These are phyloP conservation scores for Macrolepiota albuminosa DNA, from an alignment of 768 basidiomycete genomes.

Conservation along the genomic window DNA sequence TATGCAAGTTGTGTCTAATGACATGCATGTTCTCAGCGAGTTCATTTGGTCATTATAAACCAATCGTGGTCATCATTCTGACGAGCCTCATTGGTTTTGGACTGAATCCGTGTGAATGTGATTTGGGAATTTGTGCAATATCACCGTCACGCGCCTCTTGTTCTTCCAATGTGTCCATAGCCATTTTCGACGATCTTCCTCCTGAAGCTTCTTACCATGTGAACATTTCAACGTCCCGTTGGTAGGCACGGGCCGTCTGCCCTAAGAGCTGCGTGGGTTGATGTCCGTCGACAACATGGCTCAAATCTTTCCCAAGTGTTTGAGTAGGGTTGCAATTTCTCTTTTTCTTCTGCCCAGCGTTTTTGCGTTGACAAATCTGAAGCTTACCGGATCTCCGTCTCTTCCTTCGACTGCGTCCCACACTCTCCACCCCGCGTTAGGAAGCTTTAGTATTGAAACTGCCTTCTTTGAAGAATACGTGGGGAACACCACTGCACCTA, in stretches of 20 bases:
- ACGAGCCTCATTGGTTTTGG: neutral
- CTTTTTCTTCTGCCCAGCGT: slow-evolving; percentile 1
- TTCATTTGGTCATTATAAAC: neutral
- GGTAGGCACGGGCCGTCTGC: slow-evolving; percentile 1
- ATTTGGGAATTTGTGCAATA: neutral
- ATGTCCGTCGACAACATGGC: neutral
- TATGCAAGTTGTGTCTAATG: too few relatives aligned
- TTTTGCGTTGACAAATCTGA: slow-evolving; percentile 18
- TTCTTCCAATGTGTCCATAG: neutral
- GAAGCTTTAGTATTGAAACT: slow-evolving; percentile 52
- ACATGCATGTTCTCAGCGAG: neutral
- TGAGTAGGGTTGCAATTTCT: neutral
- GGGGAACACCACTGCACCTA: slow-evolving; percentile 40
- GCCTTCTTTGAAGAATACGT: slow-evolving; percentile 48
- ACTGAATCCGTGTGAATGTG: neutral
- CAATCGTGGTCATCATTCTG: neutral
- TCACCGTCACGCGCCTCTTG: neutral
- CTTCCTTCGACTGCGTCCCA: slow-evolving; percentile 42
- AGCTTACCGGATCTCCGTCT: slow-evolving; percentile 33
- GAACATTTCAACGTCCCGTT: neutral
- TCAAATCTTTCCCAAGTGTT: neutral
- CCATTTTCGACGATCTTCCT: neutral
- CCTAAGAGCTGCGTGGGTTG: neutral
- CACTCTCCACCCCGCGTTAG: slow-evolving; percentile 37
- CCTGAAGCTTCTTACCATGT: neutral